phyloP scores from a whole-genome alignment of 352 stramenopile genomes.

The Globisporangium mamillatum region DNA sequence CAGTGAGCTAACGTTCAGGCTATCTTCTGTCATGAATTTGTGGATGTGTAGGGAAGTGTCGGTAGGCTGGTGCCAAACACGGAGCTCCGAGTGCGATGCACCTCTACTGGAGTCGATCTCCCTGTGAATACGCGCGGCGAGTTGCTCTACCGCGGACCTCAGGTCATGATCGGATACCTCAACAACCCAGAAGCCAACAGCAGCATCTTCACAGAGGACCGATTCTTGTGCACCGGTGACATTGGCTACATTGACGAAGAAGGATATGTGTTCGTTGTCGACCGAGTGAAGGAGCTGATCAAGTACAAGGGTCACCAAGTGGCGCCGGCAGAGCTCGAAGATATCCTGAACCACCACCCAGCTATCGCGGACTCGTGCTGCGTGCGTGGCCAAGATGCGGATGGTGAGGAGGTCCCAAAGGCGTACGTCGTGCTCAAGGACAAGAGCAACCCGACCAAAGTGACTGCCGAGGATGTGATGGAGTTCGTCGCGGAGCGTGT shows the following conservation, averaged over 20 bases:
- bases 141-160: conserved; percentile 80
- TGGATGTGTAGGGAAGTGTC: conserved; percentile 28
- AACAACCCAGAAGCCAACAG: conserved; percentile 85
- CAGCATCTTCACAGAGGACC: conserved; percentile 68
- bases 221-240: conserved; percentile 89
- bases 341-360: conserved; percentile 75
- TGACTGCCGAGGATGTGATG: conserved; percentile 74
- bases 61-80: conserved; percentile 59
- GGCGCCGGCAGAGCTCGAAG: conserved; percentile 90
- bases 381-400: conserved; percentile 52
- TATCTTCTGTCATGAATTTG: too few species aligned
- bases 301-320: conserved; percentile 94
- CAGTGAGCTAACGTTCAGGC: too few species aligned
- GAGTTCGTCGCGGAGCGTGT: conserved; percentile 61
- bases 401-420: conserved; percentile 84
- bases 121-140: conserved; percentile 53
- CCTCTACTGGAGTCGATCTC: conserved; percentile 41
- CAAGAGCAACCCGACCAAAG: conserved; percentile 6
- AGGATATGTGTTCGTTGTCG: conserved; percentile 90
- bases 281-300: conserved; percentile 95
- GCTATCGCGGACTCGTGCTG: conserved; percentile 74
- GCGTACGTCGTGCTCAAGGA: conserved; percentile 87
- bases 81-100: conserved; percentile 47
- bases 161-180: conserved; percentile 91
- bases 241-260: conserved; percentile 90